phyloP scores from a whole-genome alignment of 805 yeast species.

The Citeromyces matritensis region DNA sequence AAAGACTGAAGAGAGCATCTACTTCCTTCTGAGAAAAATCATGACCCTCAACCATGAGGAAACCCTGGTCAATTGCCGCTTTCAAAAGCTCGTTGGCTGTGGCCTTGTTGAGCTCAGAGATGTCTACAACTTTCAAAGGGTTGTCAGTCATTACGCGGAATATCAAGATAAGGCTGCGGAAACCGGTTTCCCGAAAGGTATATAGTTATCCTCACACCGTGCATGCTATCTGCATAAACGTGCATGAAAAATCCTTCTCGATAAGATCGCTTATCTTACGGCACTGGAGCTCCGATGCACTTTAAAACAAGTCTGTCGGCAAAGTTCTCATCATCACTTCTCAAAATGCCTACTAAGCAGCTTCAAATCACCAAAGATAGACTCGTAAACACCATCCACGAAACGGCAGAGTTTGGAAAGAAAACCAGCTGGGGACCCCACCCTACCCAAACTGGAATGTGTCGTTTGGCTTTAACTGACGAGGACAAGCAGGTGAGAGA shows the following conservation, averaged over 20 bases:
- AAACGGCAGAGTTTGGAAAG: slow-evolving; percentile 50
- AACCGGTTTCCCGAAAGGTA: too few species aligned
- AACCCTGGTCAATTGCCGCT: slow-evolving; percentile 37
- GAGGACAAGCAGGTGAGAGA: slow-evolving; percentile 50
- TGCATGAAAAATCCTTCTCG: too few species aligned
- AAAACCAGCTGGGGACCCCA: slow-evolving; percentile 44
- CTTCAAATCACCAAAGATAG: slow-evolving; percentile 20
- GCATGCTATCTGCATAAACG: too few species aligned
- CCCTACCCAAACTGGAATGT: slow-evolving; percentile 49
- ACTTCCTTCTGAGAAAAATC: slow-evolving; percentile 27
- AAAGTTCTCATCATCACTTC: too few species aligned
- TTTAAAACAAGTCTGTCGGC: too few species aligned
- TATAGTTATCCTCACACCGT: too few species aligned
- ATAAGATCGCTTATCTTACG: too few species aligned
- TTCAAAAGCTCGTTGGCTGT: slow-evolving; percentile 27
- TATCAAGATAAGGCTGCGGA: too few species aligned
- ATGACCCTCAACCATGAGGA: slow-evolving; percentile 34
- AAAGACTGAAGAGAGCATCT: slow-evolving; percentile 17
- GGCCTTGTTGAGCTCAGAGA: slow-evolving; percentile 21
- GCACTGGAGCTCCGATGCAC: too few species aligned
- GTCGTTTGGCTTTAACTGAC: slow-evolving; percentile 47
- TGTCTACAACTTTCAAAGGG: slow-evolving; percentile 44
- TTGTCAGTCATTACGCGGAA: slow-evolving; percentile 11
- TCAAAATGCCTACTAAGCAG: not conserved
- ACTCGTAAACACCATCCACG: slow-evolving; percentile 42